Base-by-base conservation (phyloP, 1,139 yeast species). In the Hansenula lynferdii region DNA sequence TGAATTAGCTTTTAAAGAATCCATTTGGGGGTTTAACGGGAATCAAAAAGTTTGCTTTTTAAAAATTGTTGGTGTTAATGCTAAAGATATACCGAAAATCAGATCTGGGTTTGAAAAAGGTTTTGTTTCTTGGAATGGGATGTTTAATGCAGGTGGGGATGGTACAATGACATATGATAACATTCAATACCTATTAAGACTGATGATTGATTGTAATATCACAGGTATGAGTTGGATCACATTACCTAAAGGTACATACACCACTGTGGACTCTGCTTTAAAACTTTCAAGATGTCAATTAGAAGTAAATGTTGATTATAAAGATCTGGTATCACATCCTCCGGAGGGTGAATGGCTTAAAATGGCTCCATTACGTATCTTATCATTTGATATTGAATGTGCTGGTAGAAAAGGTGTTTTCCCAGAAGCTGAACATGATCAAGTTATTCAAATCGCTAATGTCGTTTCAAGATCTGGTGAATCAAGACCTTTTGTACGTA, bases 211-310 rank as follows among this genome's bases (percentile, higher is more conserved):
- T 62, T 82, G 95, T 60, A 77, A 82, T 38, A 82, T 85, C 44
- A 85, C 92, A 0, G 99, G 99, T 34, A 92, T 94, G 98, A 85
- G 95, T 20, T 94, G 99, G 99, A 71, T 94, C 31, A 85, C 96
- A 0, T 69, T 92, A 19, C 97, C 97, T 1, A 76, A 72, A 40
- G 79, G 80, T 0, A 83, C 76, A 50, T 94, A 89, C 58, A 51
- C 56, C 1, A 42, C 81, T 42, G 69, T 77, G 7, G 56, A 64
- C 1, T 47, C 54, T 1, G 41, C 57, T 9, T 45, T 58, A 15
- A 67, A 64, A 45, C 70, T 80, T 5, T 85, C 97, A 0, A 75
- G 83, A 0, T 86, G 96, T 60, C 99, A 94, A 59, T 61, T 89
- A 28, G 98, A 92, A 63, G 80, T 92, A 35, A 60, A 69, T 4